Base-by-base conservation (phyloP, 371 early-diverging fungal genomes). In the Apophysomyces ossiformis region DNA sequence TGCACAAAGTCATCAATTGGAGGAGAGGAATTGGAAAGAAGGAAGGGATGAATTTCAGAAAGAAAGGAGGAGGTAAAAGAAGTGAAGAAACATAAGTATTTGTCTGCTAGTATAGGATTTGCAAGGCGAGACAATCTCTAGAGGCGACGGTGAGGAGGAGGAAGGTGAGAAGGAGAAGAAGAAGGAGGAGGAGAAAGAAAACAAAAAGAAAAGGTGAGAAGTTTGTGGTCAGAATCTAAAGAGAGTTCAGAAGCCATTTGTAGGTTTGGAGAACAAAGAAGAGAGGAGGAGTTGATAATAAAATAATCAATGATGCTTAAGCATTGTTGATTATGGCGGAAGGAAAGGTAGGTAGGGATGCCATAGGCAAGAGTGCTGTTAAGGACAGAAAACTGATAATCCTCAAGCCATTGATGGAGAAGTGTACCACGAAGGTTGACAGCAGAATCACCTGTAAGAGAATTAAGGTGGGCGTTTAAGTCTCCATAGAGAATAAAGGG, bases 241-340 rank as follows among this genome's bases (percentile, higher is more conserved):
- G 61, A 66, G 13, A 60, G 59, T 16, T 66, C 61, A 16, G 37
- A 39, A 15, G 15, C n/a, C 7, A 67, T 39, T 2, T 2, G 21
- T 37, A 64, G 38, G 12, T 41, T 0, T 8, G 21, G 5, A 54
- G 35, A 44, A 61, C 57, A 26, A 57, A 61, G 11, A 39, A 39
- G 39, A 11, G 39, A 11, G 39, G 11, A 11, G 11, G 39, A 39
- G 11, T 39, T 11, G 3, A 61, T 61, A 7, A 66, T 0, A 26
- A 66, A 66, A 13, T 50, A 43, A 16, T 67, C 67, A 35, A 67
- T 60, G 38, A 67, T 67, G 21, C 67, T 67, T 1, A 11, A 7
- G 1, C n/a, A 6, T 45, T 61, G 32, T 13, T 7, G 4, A 21
- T 50, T 36, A n/a, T 15, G 45, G 1, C 62, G 61, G 26, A 67